Base-by-base conservation (phyloP, 495 filamentous ascomycete species). In the Penicillium arizonense region DNA sequence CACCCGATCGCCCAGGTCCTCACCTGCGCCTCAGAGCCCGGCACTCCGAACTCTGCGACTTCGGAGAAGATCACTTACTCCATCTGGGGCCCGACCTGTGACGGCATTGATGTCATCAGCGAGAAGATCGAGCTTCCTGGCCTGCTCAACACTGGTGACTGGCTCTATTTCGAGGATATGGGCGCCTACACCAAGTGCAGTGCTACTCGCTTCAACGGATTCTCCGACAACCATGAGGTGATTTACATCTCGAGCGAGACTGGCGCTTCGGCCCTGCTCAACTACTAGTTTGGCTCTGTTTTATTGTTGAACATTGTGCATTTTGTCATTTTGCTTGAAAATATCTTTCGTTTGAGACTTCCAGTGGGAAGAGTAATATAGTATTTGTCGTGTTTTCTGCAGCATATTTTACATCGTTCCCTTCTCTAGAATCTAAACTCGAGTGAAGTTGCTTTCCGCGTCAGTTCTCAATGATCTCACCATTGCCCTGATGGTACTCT, bases 81-180 rank as follows among this genome's bases (percentile, higher is more conserved):
- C 40, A 88, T 99, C 71, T 99, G 94, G 94, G 94, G 94, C 11
- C 94, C 94, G 12, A 97, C 95, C 20, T 99, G 94, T 64, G 94
- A 99, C 68, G 91, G 92, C 51, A 96, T 97, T 63, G 94, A 99
- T 75, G 88, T 89, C 57, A 92, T 97, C 70, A 80, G 85, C 18
- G 79, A 87, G 62, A 87, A 83, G 55, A 90, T 87, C 69, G 77
- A 73, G 52, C 86, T 96, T 61, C 71, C 82, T 14, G 83, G 85
- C 16, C 78, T 85, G 38, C 66, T 99, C 24, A 85, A 96, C 64
- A 87, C 92, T 12, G 92, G 93, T 28, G 94, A 99, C 68, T 99
- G 94, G 94, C 77, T 99, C 14, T 97, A 94, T 70, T 99, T 97
- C 64, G 90, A 96, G 75, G 83, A 96, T 34, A 99, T 99, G 94